These are phyloP conservation scores for Silybum marianum DNA, from an alignment of 129 eudicot genomes.

Conservation along the genomic window DNA sequence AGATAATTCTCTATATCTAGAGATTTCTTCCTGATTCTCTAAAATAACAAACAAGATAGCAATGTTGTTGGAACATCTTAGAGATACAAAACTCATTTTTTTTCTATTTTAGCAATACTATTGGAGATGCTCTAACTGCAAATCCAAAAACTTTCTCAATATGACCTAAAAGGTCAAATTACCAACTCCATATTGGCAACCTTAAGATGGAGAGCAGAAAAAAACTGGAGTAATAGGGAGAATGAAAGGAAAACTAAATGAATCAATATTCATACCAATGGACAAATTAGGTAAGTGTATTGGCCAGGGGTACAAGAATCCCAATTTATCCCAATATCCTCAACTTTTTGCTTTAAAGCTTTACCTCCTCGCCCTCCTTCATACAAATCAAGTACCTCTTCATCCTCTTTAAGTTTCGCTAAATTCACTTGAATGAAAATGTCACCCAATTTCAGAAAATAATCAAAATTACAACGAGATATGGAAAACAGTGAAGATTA, in stretches of 20 bases:
- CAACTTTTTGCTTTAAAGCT: slow-evolving; percentile 49
- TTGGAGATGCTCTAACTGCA: neutral
- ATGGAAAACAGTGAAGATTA: neutral
- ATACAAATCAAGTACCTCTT: slow-evolving; percentile 21
- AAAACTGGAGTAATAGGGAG: neutral
- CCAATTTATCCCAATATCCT: slow-evolving; percentile 44
- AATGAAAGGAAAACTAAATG: neutral
- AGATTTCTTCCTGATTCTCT: no score
- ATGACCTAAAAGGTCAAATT: slow-evolving; percentile 5
- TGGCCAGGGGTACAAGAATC: slow-evolving; percentile 55
- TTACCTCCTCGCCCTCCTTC: slow-evolving; percentile 20
- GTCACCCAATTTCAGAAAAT: slow-evolving; percentile 3
- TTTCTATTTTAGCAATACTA: no score
- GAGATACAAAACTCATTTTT: no score
- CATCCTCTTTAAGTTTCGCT: slow-evolving; percentile 28
- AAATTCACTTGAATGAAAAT: slow-evolving; percentile 13
- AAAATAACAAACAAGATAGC: no score
- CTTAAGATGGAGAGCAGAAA: neutral
- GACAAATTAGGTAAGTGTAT: slow-evolving; percentile 57
- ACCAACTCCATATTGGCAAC: neutral
- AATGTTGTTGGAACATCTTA: no score
- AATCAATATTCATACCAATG: slow-evolving; percentile 42
- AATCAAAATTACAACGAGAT: neutral
- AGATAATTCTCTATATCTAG: no score
- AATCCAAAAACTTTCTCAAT: neutral